phyloP scores from a whole-genome alignment of 495 filamentous ascomycete genomes.

The Annulohypoxylon nitens region DNA sequence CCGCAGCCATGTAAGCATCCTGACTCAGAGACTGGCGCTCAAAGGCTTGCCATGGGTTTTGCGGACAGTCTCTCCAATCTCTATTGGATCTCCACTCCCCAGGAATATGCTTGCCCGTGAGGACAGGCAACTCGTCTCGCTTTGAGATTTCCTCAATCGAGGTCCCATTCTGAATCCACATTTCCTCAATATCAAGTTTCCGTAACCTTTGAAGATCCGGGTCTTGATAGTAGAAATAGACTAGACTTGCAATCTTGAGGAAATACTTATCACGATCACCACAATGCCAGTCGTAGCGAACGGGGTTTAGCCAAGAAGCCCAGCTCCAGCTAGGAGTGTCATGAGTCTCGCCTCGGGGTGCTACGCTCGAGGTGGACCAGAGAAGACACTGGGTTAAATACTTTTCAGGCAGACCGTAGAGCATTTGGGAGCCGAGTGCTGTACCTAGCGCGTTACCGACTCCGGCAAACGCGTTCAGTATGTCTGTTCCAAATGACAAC shows the following conservation, averaged over 20 bases:
- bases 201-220: background rate
- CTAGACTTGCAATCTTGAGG: background rate
- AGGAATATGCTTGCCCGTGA: background rate
- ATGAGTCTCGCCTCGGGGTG: slow-evolving; percentile 2
- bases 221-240: slow-evolving; percentile 10
- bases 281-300: slow-evolving; percentile 21
- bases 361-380: slow-evolving; percentile 32
- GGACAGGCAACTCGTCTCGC: background rate
- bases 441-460: slow-evolving; percentile 42
- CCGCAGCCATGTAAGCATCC: background rate
- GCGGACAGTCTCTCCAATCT: slow-evolving; percentile 9
- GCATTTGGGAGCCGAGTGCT: slow-evolving; percentile 25
- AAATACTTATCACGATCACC: background rate
- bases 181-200: background rate
- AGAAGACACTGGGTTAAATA: slow-evolving; percentile 47
- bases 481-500: slow-evolving; percentile 47
- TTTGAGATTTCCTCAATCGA: background rate
- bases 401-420: slow-evolving; percentile 49
- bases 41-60: background rate
- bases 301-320: slow-evolving; percentile 17
- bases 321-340: slow-evolving; percentile 37
- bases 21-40: background rate
- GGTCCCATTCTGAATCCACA: background rate
- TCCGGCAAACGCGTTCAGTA: slow-evolving; percentile 52
- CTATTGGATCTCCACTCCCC: slow-evolving; percentile 1